Conservation (phyloP, 192 early-diverging fungal species). For the Entomortierella beljakovae region DNA sequence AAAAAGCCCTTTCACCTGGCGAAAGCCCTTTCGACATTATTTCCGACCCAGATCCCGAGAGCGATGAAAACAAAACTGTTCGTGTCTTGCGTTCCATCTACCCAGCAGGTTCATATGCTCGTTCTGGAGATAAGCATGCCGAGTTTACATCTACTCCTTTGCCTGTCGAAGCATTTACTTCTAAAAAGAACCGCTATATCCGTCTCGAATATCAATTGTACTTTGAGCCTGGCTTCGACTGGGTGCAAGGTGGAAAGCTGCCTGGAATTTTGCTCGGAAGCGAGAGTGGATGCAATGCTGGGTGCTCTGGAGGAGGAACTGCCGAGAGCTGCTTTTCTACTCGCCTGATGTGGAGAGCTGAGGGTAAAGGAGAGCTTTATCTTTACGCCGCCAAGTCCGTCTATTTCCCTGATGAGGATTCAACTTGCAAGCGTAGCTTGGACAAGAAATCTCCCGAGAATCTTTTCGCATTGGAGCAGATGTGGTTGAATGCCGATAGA, state of each 20-base stretch:
- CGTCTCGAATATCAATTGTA: constrained; percentile 60
- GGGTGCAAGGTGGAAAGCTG: constrained; percentile 68
- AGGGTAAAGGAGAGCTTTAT: constrained; percentile 66
- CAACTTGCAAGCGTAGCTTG: constrained; percentile 26
- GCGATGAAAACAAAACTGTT: not conserved
- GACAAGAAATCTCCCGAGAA: constrained; percentile 23
- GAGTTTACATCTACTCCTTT: constrained; percentile 24
- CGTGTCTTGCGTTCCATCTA: constrained; percentile 37
- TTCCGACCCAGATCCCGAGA: constrained; percentile 8
- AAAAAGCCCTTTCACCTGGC: not conserved
- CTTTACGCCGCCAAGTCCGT: constrained; percentile 58
- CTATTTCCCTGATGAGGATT: constrained; percentile 16
- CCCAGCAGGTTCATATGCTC: constrained; percentile 32
- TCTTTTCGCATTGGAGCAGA: constrained; percentile 7
- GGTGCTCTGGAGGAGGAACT: constrained; percentile 57
- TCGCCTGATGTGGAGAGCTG: constrained; percentile 60
- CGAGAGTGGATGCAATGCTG: constrained; percentile 55
- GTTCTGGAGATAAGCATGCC: constrained; percentile 17
- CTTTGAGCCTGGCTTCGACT: constrained; percentile 63
- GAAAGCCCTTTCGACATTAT: constrained; percentile 29
- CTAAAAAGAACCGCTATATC: constrained; percentile 20
- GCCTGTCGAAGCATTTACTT: constrained; percentile 19
- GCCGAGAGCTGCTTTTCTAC: constrained; percentile 68
- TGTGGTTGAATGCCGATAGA: not conserved
- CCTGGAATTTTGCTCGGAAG: constrained; percentile 66